phyloP scores from a whole-genome alignment of 2,329 filamentous ascomycete species.

The Apiospora marii region DNA sequence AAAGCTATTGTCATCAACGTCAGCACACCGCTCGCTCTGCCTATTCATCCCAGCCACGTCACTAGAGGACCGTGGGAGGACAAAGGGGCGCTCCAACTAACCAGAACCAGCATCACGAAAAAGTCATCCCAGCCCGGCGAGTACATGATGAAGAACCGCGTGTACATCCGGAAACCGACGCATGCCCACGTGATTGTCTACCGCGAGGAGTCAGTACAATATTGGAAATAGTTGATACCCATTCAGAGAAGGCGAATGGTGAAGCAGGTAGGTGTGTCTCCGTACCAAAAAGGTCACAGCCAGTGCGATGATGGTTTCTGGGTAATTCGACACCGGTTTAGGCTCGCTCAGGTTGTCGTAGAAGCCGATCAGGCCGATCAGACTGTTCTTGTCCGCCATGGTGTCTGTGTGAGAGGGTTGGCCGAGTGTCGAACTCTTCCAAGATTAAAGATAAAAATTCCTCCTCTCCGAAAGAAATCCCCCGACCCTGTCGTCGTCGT shows the following conservation, averaged over 20 bases:
- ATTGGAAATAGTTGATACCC: too few species aligned
- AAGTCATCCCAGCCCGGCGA: constrained; percentile 37
- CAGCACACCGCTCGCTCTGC: background rate
- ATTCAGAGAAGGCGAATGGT: too few species aligned
- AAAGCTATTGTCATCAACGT: background rate
- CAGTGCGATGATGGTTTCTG: constrained; percentile 29
- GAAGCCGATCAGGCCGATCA: constrained; percentile 30
- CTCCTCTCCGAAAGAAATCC: background rate
- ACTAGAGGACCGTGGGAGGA: background rate
- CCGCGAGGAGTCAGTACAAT: background rate
- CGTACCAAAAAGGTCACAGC: constrained; percentile 29
- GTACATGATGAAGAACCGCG: constrained; percentile 31
- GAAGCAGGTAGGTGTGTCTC: too few species aligned
- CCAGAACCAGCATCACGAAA: constrained; percentile 33
- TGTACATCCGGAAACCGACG: constrained; percentile 34
- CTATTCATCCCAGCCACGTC: too few species aligned
- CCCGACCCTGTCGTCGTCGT: background rate
- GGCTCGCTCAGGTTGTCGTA: constrained; percentile 35
- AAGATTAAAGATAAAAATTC: background rate
- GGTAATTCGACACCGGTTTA: constrained; percentile 32
- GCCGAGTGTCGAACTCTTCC: background rate
- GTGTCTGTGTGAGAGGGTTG: background rate
- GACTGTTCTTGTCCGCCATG: constrained; percentile 29
- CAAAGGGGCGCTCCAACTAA: background rate
- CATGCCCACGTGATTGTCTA: constrained; percentile 27